Conservation (phyloP, 2,329 filamentous ascomycete species). For the Bipolaris bicolor region DNA sequence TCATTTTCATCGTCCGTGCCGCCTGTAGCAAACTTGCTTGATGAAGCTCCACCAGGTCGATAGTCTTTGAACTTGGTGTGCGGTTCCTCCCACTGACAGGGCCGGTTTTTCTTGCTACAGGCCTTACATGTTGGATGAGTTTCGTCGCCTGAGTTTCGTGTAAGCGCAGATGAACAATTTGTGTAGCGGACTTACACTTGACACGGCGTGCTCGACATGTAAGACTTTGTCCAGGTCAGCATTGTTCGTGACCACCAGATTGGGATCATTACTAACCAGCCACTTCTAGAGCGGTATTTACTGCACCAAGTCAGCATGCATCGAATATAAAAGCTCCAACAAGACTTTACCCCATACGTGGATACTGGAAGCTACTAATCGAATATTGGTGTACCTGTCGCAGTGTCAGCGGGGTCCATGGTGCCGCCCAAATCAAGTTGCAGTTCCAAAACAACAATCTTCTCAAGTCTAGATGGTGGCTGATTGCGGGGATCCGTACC, state of each 20-base stretch:
- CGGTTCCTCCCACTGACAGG: conserved; percentile 39
- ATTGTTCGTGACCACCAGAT: not conserved
- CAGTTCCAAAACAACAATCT: not conserved
- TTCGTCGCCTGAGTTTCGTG: conserved; percentile 35
- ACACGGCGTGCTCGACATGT: conserved; percentile 43
- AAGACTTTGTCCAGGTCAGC: conserved; percentile 24
- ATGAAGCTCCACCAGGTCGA: conserved; percentile 26
- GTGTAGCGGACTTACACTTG: conserved; percentile 30
- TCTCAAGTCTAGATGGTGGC: not conserved
- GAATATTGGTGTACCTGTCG: conserved; percentile 9
- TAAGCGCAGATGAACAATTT: conserved; percentile 3
- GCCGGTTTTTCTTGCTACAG: conserved; percentile 41
- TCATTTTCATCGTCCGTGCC: conserved; percentile 19
- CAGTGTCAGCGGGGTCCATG: conserved; percentile 3
- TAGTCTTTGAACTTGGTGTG: conserved; percentile 38
- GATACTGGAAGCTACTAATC: conserved; percentile 6
- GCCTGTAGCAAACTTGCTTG: conserved; percentile 18
- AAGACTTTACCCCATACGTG: conserved; percentile 14
- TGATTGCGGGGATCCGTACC: conserved; percentile 6
- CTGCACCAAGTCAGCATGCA: conserved; percentile 24
- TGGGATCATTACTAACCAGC: conserved; percentile 36
- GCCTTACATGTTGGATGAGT: conserved; percentile 36
- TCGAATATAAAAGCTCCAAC: not conserved
- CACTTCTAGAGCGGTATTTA: conserved; percentile 41
- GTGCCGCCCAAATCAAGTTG: conserved; percentile 2